A percentile compares a stretch with the other conserved stretches of the same genome.
Conservation (phyloP, 106 monocot species). For the Dendrobium chrysotoxum region DNA sequence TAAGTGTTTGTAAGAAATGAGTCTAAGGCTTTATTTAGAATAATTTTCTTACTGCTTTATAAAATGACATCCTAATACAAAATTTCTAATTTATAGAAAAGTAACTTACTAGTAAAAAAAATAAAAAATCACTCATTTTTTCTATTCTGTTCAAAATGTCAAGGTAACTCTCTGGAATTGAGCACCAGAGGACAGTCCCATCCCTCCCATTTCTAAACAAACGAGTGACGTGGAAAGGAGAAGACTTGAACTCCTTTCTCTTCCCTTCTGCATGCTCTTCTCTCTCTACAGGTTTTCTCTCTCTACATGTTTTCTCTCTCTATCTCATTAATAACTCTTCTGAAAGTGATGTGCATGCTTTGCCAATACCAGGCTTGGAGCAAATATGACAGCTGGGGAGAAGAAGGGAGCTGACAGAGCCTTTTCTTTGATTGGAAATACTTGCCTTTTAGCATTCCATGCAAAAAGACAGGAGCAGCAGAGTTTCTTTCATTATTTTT, state of each 20-base stretch:
- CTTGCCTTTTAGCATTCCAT: too few species aligned
- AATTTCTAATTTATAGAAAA: too few species aligned
- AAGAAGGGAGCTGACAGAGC: too few species aligned
- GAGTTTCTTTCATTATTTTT: too few species aligned
- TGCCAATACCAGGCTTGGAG: not conserved
- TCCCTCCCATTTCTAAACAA: not conserved
- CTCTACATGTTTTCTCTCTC: not conserved
- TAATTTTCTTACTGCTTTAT: too few species aligned
- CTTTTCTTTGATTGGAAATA: too few species aligned
- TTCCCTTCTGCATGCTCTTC: not conserved
- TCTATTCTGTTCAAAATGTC: not conserved
- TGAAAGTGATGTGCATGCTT: not conserved
- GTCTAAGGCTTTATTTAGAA: too few species aligned
- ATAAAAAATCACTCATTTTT: not conserved
- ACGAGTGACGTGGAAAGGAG: not conserved
- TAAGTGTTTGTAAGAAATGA: too few species aligned
- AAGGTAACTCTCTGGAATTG: not conserved
- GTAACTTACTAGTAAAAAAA: too few species aligned
- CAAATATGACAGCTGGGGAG: not conserved
- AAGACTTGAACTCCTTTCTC: not conserved
- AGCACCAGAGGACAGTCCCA: not conserved
- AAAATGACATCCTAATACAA: too few species aligned
- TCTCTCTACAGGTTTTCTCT: not conserved
- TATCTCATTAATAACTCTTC: not conserved
- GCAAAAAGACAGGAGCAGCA: too few species aligned